Conservation (phyloP, 2,329 filamentous ascomycete genomes). For the Cladosporium sp. region DNA sequence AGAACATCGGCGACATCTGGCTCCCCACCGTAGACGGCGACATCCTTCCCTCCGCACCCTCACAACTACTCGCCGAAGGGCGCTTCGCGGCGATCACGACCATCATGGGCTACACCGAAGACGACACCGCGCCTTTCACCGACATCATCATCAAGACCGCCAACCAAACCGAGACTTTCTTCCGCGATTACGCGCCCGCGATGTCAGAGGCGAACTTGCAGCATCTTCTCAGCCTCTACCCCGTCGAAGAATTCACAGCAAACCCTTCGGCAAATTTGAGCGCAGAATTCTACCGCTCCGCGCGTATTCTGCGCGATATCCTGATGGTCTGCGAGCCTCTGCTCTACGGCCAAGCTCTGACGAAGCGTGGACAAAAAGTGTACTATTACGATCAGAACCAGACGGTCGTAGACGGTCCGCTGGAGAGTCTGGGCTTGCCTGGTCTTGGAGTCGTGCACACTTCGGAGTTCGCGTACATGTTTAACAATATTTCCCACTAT, state of each 20-base stretch:
- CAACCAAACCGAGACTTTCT: slow-evolving; percentile 41
- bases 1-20: slow-evolving; percentile 54
- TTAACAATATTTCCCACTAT: slow-evolving; percentile 46
- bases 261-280: slow-evolving; percentile 43
- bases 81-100: slow-evolving; percentile 44
- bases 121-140: slow-evolving; percentile 44
- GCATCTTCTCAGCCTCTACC: slow-evolving; percentile 39
- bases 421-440: slow-evolving; percentile 40
- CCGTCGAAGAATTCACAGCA: slow-evolving; percentile 47
- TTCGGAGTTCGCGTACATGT: slow-evolving; percentile 57
- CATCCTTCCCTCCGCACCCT: slow-evolving; percentile 48
- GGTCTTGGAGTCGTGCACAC: slow-evolving; percentile 55
- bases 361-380: slow-evolving; percentile 43
- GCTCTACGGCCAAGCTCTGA: slow-evolving; percentile 46
- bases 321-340: slow-evolving; percentile 54
- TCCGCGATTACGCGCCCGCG: slow-evolving; percentile 44
- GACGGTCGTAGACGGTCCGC: slow-evolving; percentile 52
- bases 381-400: slow-evolving; percentile 59
- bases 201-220: slow-evolving; percentile 36
- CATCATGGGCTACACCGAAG: slow-evolving; percentile 48
- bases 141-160: slow-evolving; percentile 40
- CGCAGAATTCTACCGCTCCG: slow-evolving; percentile 53
- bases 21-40: slow-evolving; percentile 54
- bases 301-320: slow-evolving; percentile 55
- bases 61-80: slow-evolving; percentile 42